Evolutionary conservation across 768 basidiomycete species (phyloP).

Genomic region (Cystobasidium onofrii): DNA sequence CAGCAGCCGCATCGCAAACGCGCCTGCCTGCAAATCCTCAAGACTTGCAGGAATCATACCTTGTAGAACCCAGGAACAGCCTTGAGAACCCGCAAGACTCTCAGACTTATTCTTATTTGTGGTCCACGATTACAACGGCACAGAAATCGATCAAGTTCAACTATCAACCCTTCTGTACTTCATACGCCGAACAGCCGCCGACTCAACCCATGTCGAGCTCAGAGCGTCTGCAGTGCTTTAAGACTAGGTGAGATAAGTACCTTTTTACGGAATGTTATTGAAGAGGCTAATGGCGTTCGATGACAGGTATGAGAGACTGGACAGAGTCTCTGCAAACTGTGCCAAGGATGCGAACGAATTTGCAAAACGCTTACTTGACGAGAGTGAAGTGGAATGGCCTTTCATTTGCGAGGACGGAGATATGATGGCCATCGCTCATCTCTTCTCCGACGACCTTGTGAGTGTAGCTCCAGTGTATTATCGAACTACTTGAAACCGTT

Average conservation of each 20-base stretch:
- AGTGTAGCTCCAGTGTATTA: no score
- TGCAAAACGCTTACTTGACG: not conserved
- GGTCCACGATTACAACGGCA: slow-evolving; percentile 15
- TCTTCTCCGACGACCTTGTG: slow-evolving; percentile 27
- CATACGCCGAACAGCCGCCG: not conserved
- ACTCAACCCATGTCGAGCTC: not conserved
- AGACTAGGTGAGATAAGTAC: not conserved
- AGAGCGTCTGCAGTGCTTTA: not conserved
- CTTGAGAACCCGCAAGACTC: not conserved
- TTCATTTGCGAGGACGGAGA: slow-evolving; percentile 21
- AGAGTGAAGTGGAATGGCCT: slow-evolving; percentile 1
- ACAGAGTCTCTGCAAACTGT: not conserved
- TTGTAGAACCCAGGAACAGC: not conserved
- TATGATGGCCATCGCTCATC: slow-evolving; percentile 15
- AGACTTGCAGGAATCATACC: not conserved
- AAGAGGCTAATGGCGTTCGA: not conserved
- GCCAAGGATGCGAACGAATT: not conserved
- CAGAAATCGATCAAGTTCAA: not conserved
- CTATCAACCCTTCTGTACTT: slow-evolving; percentile 3
- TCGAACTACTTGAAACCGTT: no score
- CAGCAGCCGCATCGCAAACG: not conserved
- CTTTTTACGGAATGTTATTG: not conserved
- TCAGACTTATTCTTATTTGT: slow-evolving; percentile 7
- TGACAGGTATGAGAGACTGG: not conserved
- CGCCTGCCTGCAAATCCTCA: not conserved